A percentile compares a stretch with the other conserved stretches of the same genome.
phyloP scores from a whole-genome alignment of 2,329 filamentous ascomycete species.

The Trichoderma polysporum region DNA sequence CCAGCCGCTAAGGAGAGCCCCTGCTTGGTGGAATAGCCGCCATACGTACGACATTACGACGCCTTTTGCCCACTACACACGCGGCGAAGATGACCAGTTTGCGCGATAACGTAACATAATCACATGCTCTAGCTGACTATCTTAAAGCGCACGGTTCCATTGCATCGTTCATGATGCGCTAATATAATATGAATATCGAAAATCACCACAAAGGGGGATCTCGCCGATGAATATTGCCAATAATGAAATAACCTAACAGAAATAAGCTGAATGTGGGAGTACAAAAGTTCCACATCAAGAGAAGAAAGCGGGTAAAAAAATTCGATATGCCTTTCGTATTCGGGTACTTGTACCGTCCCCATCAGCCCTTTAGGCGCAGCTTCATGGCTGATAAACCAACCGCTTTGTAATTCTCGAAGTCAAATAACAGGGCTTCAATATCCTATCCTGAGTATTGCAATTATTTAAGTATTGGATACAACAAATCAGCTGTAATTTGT shows the following conservation, averaged over 20 bases:
- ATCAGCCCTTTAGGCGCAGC: not conserved
- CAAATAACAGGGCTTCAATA: not conserved
- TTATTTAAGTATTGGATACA: no score
- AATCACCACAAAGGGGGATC: not conserved
- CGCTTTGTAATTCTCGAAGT: not conserved
- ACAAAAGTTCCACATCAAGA: not conserved
- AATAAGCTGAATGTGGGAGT: not conserved
- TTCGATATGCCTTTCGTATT: not conserved
- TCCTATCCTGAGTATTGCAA: no score
- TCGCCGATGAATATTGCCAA: not conserved
- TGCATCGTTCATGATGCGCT: not conserved
- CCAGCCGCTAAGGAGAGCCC: not conserved
- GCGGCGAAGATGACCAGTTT: not conserved
- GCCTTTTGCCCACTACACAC: not conserved
- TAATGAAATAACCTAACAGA: not conserved
- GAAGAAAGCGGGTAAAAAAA: not conserved
- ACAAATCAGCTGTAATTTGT: no score
- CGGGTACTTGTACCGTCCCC: not conserved
- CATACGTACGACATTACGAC: slow-evolving; percentile 2
- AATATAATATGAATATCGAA: not conserved
- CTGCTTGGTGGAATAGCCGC: not conserved
- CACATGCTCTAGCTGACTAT: not conserved
- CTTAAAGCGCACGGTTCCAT: not conserved
- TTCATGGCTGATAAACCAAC: not conserved
- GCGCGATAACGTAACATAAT: not conserved